These are phyloP conservation scores for Cladochytrium replicatum DNA, from an alignment of 192 early-diverging fungal species.

Conservation along the genomic window DNA sequence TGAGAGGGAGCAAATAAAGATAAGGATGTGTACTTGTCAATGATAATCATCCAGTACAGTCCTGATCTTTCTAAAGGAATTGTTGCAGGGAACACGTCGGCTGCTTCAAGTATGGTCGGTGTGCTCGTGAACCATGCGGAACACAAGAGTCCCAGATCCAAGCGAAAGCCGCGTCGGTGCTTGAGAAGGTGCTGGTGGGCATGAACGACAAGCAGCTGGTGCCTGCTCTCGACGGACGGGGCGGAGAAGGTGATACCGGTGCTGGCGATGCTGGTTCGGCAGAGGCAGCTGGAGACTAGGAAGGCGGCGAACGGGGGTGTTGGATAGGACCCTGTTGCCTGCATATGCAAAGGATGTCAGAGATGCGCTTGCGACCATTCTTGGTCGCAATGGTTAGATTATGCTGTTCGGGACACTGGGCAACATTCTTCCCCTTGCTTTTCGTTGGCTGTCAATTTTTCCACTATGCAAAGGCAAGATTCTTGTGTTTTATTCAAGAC, in stretches of 20 bases:
- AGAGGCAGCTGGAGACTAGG: conserved; percentile 17
- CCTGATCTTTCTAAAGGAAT: too few species aligned
- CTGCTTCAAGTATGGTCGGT: neutral
- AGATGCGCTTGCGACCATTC: too few species aligned
- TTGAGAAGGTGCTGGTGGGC: conserved; percentile 5
- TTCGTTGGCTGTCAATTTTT: too few species aligned
- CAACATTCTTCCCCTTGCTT: too few species aligned
- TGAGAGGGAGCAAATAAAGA: too few species aligned
- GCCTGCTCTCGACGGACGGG: conserved; percentile 5
- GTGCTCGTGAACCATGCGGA: conserved; percentile 10
- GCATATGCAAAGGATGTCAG: conserved; percentile 15
- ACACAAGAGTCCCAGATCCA: conserved; percentile 22
- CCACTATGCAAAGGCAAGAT: too few species aligned
- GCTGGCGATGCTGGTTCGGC: conserved; percentile 15
- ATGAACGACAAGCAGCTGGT: conserved; percentile 8
- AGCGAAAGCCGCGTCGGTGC: conserved; percentile 10
- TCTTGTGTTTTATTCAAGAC: too few species aligned
- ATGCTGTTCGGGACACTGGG: too few species aligned
- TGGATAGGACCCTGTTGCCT: conserved; percentile 12
- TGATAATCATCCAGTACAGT: too few species aligned
- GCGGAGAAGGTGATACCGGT: conserved; percentile 15
- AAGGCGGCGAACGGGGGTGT: conserved; percentile 12
- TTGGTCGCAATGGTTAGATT: too few species aligned
- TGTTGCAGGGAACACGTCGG: conserved; percentile 7
- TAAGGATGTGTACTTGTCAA: too few species aligned